Evolutionary conservation across 2,329 filamentous ascomycete genomes (phyloP).

Genomic region (Dactylonectria macrodidyma): DNA sequence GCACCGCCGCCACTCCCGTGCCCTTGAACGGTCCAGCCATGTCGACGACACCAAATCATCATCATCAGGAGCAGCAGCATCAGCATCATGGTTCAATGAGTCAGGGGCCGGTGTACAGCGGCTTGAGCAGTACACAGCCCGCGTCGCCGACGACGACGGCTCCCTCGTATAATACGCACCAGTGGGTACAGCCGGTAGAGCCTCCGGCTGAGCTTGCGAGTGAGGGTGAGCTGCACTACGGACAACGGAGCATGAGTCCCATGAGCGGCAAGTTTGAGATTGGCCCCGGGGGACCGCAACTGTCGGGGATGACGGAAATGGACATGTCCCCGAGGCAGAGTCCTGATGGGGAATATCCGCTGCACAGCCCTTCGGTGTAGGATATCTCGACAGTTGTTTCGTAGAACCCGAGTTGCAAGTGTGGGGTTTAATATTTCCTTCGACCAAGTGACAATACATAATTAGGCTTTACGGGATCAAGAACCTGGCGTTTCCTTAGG

Average conservation of each 20-base stretch:
- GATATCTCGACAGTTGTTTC: background rate
- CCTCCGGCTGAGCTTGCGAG: slow-evolving; percentile 1
- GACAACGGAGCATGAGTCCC: background rate
- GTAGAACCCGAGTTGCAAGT: too few relatives aligned
- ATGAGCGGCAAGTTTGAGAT: slow-evolving; percentile 17
- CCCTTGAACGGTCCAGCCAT: background rate
- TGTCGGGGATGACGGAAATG: background rate
- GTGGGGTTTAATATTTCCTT: too few relatives aligned
- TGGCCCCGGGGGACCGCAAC: background rate
- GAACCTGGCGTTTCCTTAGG: too few relatives aligned
- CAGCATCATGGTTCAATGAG: background rate
- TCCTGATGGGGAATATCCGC: background rate
- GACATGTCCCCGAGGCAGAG: background rate
- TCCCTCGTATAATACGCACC: slow-evolving; percentile 6
- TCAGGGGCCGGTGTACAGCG: background rate
- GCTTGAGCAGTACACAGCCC: slow-evolving; percentile 12
- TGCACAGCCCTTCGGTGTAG: background rate
- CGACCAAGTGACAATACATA: too few relatives aligned
- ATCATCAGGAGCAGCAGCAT: background rate
- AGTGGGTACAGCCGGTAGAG: background rate
- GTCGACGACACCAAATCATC: background rate
- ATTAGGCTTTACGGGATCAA: too few relatives aligned
- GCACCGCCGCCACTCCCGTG: background rate
- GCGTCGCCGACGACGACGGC: slow-evolving; percentile 11
- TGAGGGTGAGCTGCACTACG: slow-evolving; percentile 1